Evolutionary conservation across 164 flowering plant genomes (phyloP), one percentile per base, ranked within the genome.

Genomic region (Santalum album): DNA sequence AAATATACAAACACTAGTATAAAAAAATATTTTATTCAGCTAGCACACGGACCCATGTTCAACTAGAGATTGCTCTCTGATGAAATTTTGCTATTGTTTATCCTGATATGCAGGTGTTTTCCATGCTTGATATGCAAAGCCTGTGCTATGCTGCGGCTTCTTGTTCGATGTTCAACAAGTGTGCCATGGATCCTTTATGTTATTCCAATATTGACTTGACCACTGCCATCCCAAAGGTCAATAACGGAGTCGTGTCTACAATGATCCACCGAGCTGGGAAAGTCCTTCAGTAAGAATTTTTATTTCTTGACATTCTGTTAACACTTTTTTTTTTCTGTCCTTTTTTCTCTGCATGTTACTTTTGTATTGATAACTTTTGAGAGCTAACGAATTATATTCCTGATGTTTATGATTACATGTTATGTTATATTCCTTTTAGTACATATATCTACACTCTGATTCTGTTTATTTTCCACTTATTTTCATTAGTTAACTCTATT

Each of bases 201-300:
- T 90, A 85, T 71, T 65, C 86, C 40, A 56, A 80, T 59, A 79
- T 87, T 70, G 89, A 90, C 65, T 76, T 90, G 77, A 81, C 77
- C 15, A 71, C 96, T 14, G 55, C 67, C 29, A 74, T 69, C 7
- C 89, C 97, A 53, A 90, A 79, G 73, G 81, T 90, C 67, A 85
- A 82, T 56, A 87, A 87, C 66, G 64, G 75, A 14, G 86, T 87
- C 36, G 97, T 87, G n/a, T 72, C 77, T 49, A 81, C 79, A 0
- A 79, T 90, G 89, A 72, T 87, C 53, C 87, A 75, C 47, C 82
- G 94, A 58, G 96, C 97, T 72, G 97, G 94, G 53, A 83, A 69
- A 54, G 47, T 60, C 24, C 82, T 90, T 26, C 75, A 47, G 97
- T 90, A 73, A 75, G 88, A 63, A 35, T 57, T 58, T 24, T 56